Conservation (phyloP, 2,329 filamentous ascomycete genomes). For the Fusarium circinatum region DNA sequence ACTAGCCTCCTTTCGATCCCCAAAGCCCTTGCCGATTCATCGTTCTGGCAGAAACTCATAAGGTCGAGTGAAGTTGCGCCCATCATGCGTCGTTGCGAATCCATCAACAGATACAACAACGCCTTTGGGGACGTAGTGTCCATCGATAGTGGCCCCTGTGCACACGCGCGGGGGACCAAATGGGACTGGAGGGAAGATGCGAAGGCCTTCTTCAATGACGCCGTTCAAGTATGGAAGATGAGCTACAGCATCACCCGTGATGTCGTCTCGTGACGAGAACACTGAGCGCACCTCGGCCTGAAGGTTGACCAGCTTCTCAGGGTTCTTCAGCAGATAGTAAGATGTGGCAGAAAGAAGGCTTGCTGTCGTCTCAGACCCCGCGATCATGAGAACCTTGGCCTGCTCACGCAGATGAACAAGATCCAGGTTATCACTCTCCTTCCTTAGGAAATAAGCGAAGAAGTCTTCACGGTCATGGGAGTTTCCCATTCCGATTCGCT, state of each 20-base stretch:
- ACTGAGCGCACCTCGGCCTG: constrained; percentile 9
- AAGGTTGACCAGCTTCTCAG: neutral
- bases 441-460: constrained; percentile 16
- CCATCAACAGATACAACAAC: constrained; percentile 10
- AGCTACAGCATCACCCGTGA: constrained; percentile 6
- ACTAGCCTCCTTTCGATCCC: constrained; percentile 7
- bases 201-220: constrained; percentile 24
- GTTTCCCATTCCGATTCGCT: constrained; percentile 1
- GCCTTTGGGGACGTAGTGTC: constrained; percentile 15
- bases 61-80: neutral
- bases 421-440: neutral
- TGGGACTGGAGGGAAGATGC: constrained; percentile 12
- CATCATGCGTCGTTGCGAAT: constrained; percentile 3
- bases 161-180: constrained; percentile 7
- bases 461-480: constrained; percentile 11
- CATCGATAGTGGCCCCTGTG: constrained; percentile 14
- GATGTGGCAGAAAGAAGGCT: neutral
- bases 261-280: neutral
- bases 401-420: constrained; percentile 15
- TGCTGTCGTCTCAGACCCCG: constrained; percentile 23
- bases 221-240: constrained; percentile 16
- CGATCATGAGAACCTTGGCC: constrained; percentile 22
- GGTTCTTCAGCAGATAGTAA: constrained; percentile 5
- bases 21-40: constrained; percentile 2
- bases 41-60: constrained; percentile 9